A percentile compares a stretch with the other conserved stretches of the same genome.
Conservation (phyloP, 345 rosid genomes). For the Cardamine occulta region DNA sequence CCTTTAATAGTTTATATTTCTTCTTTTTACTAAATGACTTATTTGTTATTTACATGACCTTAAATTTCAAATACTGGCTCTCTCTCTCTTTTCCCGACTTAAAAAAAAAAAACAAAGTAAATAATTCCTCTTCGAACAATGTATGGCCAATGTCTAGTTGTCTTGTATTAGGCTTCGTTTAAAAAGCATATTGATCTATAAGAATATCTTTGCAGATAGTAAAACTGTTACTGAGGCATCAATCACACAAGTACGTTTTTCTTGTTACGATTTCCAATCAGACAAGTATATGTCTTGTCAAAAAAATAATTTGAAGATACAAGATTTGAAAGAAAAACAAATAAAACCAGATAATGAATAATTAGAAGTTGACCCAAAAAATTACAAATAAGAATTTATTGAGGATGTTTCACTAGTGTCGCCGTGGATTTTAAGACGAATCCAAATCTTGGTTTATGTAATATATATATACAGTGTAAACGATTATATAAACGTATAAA, state of each 20-base stretch:
- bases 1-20: background rate
- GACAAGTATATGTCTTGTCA: constrained; percentile 41
- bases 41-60: background rate
- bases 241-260: constrained; percentile 41
- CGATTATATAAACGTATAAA: background rate
- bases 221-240: constrained; percentile 24
- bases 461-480: background rate
- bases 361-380: constrained; percentile 12
- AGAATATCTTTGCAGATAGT: constrained; percentile 16
- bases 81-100: background rate
- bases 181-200: background rate
- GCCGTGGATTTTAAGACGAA: background rate
- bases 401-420: constrained; percentile 13
- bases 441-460: background rate
- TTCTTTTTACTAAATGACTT: background rate
- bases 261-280: constrained; percentile 35
- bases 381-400: background rate
- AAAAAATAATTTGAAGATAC: constrained; percentile 28
- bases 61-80: background rate
- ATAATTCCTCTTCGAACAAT: background rate
- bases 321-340: background rate
- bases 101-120: background rate
- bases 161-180: background rate
- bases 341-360: constrained; percentile 12
- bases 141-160: background rate